A percentile compares a stretch with the other conserved stretches of the same genome.
Evolutionary conservation across 495 filamentous ascomycete species (phyloP).

Genomic region (Amphirosellinia nigrospora): DNA sequence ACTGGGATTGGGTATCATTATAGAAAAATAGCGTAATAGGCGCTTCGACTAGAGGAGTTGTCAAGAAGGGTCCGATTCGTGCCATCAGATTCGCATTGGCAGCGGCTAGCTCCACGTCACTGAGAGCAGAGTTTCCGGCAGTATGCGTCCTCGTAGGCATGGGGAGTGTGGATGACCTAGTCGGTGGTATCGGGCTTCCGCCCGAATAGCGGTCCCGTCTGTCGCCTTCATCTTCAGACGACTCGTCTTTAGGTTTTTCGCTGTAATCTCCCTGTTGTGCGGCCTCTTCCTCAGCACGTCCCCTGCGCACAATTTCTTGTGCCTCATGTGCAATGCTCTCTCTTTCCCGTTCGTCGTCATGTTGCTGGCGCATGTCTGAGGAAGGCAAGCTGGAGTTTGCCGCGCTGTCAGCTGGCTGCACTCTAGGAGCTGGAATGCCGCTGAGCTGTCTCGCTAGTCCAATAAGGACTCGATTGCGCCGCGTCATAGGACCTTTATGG

Average conservation of each 20-base stretch:
- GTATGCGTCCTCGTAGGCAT: conserved; percentile 39
- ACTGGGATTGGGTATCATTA: conserved; percentile 77
- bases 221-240: conserved; percentile 38
- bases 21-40: conserved; percentile 94
- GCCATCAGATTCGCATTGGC: conserved; percentile 89
- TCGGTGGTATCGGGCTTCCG: conserved; percentile 33
- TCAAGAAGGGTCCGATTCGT: conserved; percentile 85
- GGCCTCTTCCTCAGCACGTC: conserved; percentile 70
- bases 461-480: conserved; percentile 84
- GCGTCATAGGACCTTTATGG: conserved; percentile 81
- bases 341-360: conserved; percentile 55
- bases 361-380: conserved; percentile 41
- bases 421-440: conserved; percentile 74
- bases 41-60: conserved; percentile 71
- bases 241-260: conserved; percentile 46
- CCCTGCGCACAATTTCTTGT: conserved; percentile 71
- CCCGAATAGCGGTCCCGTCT: conserved; percentile 24
- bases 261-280: conserved; percentile 68
- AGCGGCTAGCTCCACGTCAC: conserved; percentile 69
- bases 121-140: conserved; percentile 60
- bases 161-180: conserved; percentile 43
- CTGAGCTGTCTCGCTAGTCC: conserved; percentile 83
- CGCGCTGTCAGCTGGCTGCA: conserved; percentile 32
- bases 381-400: conserved; percentile 26
- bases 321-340: conserved; percentile 74